These are phyloP conservation scores for Eucalyptus guilfoylei DNA, from an alignment of 345 rosid species.

Conservation along the genomic window DNA sequence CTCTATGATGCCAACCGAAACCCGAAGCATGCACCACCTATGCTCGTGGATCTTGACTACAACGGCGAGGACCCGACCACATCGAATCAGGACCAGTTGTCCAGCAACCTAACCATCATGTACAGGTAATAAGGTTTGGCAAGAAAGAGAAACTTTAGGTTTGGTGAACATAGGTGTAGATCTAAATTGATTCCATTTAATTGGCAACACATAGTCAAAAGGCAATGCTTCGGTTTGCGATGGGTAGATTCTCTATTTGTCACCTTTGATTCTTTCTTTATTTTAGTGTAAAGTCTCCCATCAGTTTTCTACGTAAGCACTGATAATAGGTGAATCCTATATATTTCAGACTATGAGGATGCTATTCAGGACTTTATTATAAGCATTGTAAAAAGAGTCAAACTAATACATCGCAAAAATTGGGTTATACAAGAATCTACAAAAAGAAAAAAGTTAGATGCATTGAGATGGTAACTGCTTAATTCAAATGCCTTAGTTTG, in stretches of 20 bases:
- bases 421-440: not conserved
- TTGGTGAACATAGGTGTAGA: not conserved
- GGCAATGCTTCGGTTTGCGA: not conserved
- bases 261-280: not conserved
- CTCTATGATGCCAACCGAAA: conserved; percentile 24
- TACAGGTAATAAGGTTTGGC: conserved; percentile 1
- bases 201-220: not conserved
- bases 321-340: not conserved
- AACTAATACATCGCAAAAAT: not conserved
- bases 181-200: not conserved
- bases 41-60: conserved; percentile 32
- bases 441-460: not conserved
- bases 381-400: not conserved
- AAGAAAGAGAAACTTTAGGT: not conserved
- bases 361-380: not conserved
- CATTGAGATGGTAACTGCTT: not conserved
- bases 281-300: not conserved
- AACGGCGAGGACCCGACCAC: conserved; percentile 1
- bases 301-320: not conserved
- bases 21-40: conserved; percentile 23
- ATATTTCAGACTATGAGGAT: not conserved
- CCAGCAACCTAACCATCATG: conserved; percentile 38
- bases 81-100: not conserved
- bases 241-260: not conserved
- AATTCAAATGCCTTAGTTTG: not conserved